Evolutionary conservation across 768 basidiomycete species (phyloP), one percentile per base, ranked within the genome.

Genomic region (Agaricus blazei): DNA sequence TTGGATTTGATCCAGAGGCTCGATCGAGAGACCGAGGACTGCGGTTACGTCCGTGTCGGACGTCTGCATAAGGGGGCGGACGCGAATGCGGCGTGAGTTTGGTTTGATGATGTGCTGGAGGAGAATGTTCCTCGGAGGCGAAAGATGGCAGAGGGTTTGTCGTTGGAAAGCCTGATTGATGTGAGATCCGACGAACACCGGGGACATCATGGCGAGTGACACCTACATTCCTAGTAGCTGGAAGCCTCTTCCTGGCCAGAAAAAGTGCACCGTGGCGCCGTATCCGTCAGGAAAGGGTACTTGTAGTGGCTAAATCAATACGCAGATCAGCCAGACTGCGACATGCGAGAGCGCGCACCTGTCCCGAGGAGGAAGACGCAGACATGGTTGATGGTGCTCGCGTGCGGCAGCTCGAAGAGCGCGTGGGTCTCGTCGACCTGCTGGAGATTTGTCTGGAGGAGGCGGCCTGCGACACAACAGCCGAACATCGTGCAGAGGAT

Each of bases 121-220:
- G 70, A 74, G 68, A 83, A 87, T 9, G 80, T 80, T 7, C 87
- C 84, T 3, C 85, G 81, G 24, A 93, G 75, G 24, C 91, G 89
- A 71, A 93, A 93, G 64, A 93, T 90, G 0, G 90, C 89, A 9
- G 90, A 91, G 0, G 91, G 91, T 65, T 93, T 93, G 31, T 92
- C 90, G 65, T 93, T 93, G 12, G 90, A 90, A 26, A 95, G 76
- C 84, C 91, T 93, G 59, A 11, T 19, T 34, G 11, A 41, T 14
- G 31, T 15, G 28, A 23, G 2, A 37, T 34, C 15, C n/a, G 0
- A 45, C 38, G 41, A 19, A 54, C 19, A 29, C 41, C n/a, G 27
- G 28, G 3, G 5, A 29, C 9, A 15, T 23, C 4, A 56, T 11
- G 34, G 36, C 24, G 52, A 19, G 19, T 6, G 8, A 37, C 19